Base-by-base conservation (phyloP, 1,284 basidiomycete species). In the Hymenochaete sp. region DNA sequence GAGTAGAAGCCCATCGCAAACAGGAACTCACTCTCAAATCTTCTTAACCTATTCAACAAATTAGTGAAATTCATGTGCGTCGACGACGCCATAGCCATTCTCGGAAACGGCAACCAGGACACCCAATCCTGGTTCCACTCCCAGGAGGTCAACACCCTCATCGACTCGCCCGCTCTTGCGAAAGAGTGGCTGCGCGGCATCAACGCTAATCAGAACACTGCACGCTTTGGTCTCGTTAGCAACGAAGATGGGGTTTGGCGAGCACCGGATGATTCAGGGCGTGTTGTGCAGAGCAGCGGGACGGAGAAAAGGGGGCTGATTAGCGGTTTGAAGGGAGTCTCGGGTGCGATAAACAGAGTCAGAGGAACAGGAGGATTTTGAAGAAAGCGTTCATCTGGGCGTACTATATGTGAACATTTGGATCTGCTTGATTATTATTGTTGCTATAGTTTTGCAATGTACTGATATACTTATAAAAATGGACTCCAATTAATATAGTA, bases 121-220 rank as follows among this genome's bases (percentile, higher is more conserved):
- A 75, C 74, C n/a, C 82, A 86, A 58, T 77, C 73, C 13, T 86
- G 83, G 80, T 87, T 76, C 68, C 86, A 89, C 61, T 79, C 75
- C 32, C 79, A 84, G 53, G 85, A 89, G 58, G 73, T 81, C 56
- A 87, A 89, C 58, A 67, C 86, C 47, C 77, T 89, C 72, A 68
- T 88, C 40, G 84, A 89, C 59, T 75, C 68, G 18, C 27, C 38
- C 44, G 61, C 71, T 55, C 63, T 77, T 42, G 67, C 73, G 18
- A 52, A 55, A 3, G 75, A 77, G 51, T 73, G 76, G 70, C 67
- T 72, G 62, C 61, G 67, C 18, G 70, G 69, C 2, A 62, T 79
- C 9, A 55, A 68, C 4, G 57, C 67, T 18, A 77, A 77, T 57
- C 75, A 79, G 57, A 75, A 73, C 54, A 78, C 77, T 3, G 61